Base-by-base conservation (phyloP, 345 rosid genomes). In the Citrus mangshanensis region DNA sequence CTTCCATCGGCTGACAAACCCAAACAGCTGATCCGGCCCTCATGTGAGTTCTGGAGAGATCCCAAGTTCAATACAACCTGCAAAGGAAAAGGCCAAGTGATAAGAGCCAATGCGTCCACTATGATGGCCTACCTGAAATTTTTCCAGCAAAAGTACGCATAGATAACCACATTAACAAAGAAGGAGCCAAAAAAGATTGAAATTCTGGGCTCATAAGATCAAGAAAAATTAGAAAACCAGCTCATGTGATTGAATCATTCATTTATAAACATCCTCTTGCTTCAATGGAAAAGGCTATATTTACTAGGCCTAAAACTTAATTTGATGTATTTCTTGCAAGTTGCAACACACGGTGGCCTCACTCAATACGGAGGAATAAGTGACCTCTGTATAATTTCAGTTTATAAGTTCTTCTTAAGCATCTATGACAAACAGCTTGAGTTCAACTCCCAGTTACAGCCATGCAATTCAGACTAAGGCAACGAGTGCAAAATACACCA, bases 1-100 rank as follows among this genome's bases (percentile, higher is more conserved):
- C 99, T 97, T 85, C 99, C 99, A 85, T 97, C 98, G 80, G 95
- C 86, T 62, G 98, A 93, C 89, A 94, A 81, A 70, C 97, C 98
- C 90, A 97, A 87, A 85, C 99, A 96, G 82, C 85, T 94, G 82
- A 97, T 88, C 82, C 91, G 86, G 49, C 72, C 73, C 79, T 81
- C 91, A 63, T 97, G 99, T 1, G 98, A 93, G 83, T 88, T 91
- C n/a, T 93, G 97, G 68, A 92, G 83, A 30, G 87, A 54, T 72
- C 95, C 91, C 87, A 97, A 84, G 85, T 97, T 80, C 88, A 93
- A 87, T 62, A 92, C 98, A 77, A 87, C 93, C 99, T 97, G 84
- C 79, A 76, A 82, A 74, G 56, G 58, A 21, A 25, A n/a, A 21
- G 58, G 79, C 30, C 30, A 67, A 55, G 46, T 59, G 67, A 75